Base-by-base conservation (phyloP, 768 basidiomycete genomes). In the Guyanaporus albipodus region DNA sequence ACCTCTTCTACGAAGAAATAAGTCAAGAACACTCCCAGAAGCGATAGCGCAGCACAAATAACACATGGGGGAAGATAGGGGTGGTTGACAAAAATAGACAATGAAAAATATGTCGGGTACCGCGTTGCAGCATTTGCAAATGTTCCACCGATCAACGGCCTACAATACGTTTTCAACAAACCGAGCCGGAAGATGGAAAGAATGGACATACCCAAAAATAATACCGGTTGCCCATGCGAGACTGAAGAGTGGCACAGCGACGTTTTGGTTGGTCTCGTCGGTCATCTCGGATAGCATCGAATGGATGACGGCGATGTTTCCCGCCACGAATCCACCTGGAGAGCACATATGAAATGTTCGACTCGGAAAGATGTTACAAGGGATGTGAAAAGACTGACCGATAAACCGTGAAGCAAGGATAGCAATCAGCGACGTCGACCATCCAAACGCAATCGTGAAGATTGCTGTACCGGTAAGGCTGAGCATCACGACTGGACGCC, bases 1-100 rank as follows among this genome's bases (percentile, higher is more conserved):
- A 60, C 59, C 59, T 60, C 59, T 52, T 61, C 33, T 2, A 60
- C 52, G 6, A 61, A 7, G 2, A 1, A 14, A 48, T 48, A 61
- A 12, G 50, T 56, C 14, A 61, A n/a, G 2, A 19, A 38, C 1
- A 28, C 44, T 23, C 50, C 52, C 8, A 48, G 1, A 1, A 60
- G 36, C 0, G 56, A 46, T 28, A 48, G 50, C 0, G 32, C 39
- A 23, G 53, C 50, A 5, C 40, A 52, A 24, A 29, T 44, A 4
- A 55, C 17, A 31, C 59, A 58, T 15, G 58, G 51, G 10, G 29
- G 54, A 17, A 59, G 50, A 31, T 53, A 57, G 0, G 55, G 58
- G 38, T 57, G 35, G 12, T 51, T 40, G 12, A 32, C 14, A 23
- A 57, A 57, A 14, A 54, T 1, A 2, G 0, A 6, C 58, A 49